Evolutionary conservation across 2,329 filamentous ascomycete genomes (phyloP).

Genomic region (Paracorniculantispora psalliotae): DNA sequence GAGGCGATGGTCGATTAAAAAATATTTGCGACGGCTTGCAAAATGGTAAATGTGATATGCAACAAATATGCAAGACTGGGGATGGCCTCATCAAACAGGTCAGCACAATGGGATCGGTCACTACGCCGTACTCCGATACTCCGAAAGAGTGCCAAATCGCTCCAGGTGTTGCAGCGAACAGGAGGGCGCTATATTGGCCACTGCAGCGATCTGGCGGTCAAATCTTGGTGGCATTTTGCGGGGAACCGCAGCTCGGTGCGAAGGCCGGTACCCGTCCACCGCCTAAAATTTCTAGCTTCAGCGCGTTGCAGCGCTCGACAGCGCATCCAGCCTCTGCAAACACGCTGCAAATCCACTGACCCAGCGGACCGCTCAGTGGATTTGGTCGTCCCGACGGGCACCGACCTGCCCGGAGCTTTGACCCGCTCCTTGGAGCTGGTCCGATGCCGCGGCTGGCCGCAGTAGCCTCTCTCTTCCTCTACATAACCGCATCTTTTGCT

Average conservation of each 20-base stretch:
- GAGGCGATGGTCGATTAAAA: background rate
- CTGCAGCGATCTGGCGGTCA: background rate
- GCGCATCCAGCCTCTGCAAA: background rate
- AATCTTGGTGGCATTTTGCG: background rate
- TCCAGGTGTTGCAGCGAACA: background rate
- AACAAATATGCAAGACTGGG: too few species aligned
- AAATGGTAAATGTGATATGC: background rate
- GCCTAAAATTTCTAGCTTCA: background rate
- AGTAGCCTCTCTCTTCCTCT: background rate
- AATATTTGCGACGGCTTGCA: background rate
- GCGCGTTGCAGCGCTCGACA: background rate
- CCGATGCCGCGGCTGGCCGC: background rate
- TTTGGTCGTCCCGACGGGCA: background rate
- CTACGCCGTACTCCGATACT: constrained; percentile 2
- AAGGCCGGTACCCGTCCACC: background rate
- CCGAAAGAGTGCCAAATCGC: background rate
- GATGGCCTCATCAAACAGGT: background rate
- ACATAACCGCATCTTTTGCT: background rate
- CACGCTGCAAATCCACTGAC: background rate
- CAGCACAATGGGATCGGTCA: background rate
- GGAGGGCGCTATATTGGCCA: background rate
- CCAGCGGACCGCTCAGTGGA: background rate
- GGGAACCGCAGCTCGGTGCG: background rate
- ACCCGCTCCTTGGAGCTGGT: constrained; percentile 6
- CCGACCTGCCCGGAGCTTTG: background rate